phyloP scores from a whole-genome alignment of 139 green algal species.

The Dunaliella sp. region DNA sequence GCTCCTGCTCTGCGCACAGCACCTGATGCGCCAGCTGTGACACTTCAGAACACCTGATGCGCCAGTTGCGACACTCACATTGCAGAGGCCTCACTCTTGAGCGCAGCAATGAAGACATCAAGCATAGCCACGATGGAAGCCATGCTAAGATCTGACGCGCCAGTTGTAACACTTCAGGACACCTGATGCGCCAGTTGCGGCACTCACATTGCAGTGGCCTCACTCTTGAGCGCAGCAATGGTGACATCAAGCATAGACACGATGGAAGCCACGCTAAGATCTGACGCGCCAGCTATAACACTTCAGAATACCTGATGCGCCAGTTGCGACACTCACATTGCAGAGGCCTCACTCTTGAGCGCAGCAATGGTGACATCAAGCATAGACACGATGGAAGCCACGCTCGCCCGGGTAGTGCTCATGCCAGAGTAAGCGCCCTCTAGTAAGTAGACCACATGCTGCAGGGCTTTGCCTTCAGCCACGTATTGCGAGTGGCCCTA shows the following conservation, averaged over 20 bases:
- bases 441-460: not conserved
- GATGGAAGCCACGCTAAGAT: not conserved
- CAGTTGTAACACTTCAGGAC: too few relatives aligned
- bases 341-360: conserved; percentile 21
- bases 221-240: conserved; percentile 21
- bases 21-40: too few relatives aligned
- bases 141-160: too few relatives aligned
- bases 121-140: not conserved
- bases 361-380: conserved; percentile 20
- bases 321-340: not conserved
- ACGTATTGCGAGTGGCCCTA: not conserved
- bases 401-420: not conserved
- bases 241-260: conserved; percentile 12
- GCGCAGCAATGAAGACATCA: not conserved
- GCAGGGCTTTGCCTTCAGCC: not conserved
- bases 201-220: conserved; percentile 7
- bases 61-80: too few relatives aligned
- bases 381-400: not conserved
- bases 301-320: too few relatives aligned
- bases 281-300: too few relatives aligned
- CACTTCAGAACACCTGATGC: too few relatives aligned
- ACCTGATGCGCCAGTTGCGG: too few relatives aligned
- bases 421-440: not conserved
- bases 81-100: not conserved
- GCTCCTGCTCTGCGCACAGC: too few relatives aligned